Evolutionary conservation across 139 green algal species (phyloP), one percentile per base, ranked within the genome.

Genomic region (Coelastrella sp.): DNA sequence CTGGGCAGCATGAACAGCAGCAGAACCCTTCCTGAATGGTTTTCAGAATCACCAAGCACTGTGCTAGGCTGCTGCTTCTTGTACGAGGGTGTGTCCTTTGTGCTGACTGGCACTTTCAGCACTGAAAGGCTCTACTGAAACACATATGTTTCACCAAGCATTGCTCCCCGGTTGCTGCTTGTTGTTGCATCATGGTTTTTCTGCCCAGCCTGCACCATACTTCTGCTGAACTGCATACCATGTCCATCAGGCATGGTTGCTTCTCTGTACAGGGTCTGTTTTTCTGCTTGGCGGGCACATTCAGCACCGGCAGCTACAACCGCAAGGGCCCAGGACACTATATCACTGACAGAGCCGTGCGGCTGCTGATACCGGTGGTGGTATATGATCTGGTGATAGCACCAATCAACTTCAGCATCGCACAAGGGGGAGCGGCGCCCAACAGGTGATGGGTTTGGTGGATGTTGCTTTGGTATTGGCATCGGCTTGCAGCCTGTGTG

Each of bases 351-450:
- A 77, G 71, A 23, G 71, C 71, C 7, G 71, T 77, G 11, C 71
- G 71, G 23, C 71, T 77, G 71, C 71, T 77, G 71, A n/a, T 77
- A 54, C 71, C 71, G 5, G 71, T 77, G 71, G 71, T 77, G 71
- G 71, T 77, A 19, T 77, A 47, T 54, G 71, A 77, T 19, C 71
- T 77, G 71, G 16, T 77, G 71, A 77, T 77, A 14, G 71, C 71
- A 7, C 71, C 71, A 16, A 77, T 47, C 71, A 77, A 7, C 4
- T 77, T 47, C 71, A 32, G 20, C 71, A 77, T 77, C 17, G 71
- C 71, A 10, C 4, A 77, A 23, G 5, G 71, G 10, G 71, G 16
- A 77, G 71, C 71, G 23, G 71, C 71, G 3, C 71, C 71, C 11
- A n/a, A 71, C 64, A 71, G 64, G 64, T 71, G 64, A 71, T 11